Evolutionary conservation across 2,329 filamentous ascomycete genomes (phyloP), one percentile per base, ranked within the genome.

Genomic region (Penicillium hesseltinei): DNA sequence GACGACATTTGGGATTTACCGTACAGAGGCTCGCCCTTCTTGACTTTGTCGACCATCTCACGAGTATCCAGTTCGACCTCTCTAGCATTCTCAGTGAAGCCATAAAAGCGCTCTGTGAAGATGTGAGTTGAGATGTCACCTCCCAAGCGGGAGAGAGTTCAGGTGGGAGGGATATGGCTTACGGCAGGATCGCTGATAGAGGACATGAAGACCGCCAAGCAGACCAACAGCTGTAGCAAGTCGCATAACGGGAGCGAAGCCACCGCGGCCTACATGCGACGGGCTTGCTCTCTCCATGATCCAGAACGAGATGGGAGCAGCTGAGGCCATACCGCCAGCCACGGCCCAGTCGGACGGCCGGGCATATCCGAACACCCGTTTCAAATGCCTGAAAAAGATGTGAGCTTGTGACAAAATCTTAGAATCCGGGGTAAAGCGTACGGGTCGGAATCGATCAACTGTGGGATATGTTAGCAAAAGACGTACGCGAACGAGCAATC

Each of bases 401-500:
- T 80, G 59, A 73, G 67, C 46, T 51, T 43, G 36, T 52, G 27
- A 63, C 47, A 63, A 58, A 54, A 27, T 52, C 35, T 53, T 57
- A 57, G 47, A 51, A 40, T 57, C 56, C 56, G 54, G 57, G 65
- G 56, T 66, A 57, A 56, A 62, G 77, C 88, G 74, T 92, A 97
- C 92, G 94, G 94, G 79, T 99, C 94, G 81, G 91, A 95, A 82
- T 99, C 94, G 78, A 99, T 97, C 80, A 97, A 89, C 94, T 99
- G 79, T 66, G 63, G 65, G 52, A 71, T 42, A 54, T 43, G 56
- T 67, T 63, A 66, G 68, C 66, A 58, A 46, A 25, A 45, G 35
- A 53, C 27, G 15, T 49, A 27, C 45, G 54, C 27, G 5, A 53
- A 52, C 40, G 45, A 47, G 45, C 47, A 5, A 19, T 45, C 17